phyloP scores from a whole-genome alignment of 345 rosid genomes.

The Salix suchowensis region DNA sequence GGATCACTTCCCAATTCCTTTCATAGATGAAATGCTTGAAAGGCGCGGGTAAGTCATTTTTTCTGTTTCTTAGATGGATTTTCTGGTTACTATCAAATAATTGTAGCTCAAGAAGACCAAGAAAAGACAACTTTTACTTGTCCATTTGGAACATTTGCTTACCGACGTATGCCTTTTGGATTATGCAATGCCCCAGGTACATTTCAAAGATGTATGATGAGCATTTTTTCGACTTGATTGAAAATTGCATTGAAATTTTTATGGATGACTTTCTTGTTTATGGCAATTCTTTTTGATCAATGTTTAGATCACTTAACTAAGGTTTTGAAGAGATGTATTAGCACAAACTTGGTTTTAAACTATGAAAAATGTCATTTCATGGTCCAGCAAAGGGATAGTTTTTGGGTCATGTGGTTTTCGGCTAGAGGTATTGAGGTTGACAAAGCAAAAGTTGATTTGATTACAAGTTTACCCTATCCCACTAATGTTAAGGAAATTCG shows the following conservation, averaged over 20 bases:
- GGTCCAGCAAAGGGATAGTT: neutral
- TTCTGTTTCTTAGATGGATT: neutral
- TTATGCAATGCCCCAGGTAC: too few relatives aligned
- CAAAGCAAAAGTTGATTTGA: neutral
- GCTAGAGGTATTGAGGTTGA: slow-evolving; percentile 1
- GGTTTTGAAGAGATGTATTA: neutral
- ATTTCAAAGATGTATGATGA: too few relatives aligned
- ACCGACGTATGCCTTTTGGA: too few relatives aligned
- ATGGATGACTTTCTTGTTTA: neutral
- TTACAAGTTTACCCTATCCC: neutral
- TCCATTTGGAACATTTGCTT: too few relatives aligned
- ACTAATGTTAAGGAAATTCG: neutral
- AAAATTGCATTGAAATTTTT: neutral
- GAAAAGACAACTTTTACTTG: neutral
- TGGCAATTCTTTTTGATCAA: neutral
- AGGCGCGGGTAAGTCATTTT: neutral
- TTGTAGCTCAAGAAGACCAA: neutral
- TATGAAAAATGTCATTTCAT: slow-evolving; percentile 2
- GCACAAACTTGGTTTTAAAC: neutral
- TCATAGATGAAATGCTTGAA: neutral
- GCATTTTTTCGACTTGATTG: neutral
- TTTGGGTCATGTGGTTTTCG: neutral
- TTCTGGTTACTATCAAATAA: too few relatives aligned
- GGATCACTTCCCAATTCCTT: neutral
- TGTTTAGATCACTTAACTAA: neutral